Evolutionary conservation across 257 asterid species (phyloP).

Genomic region (Rehmannia glutinosa): DNA sequence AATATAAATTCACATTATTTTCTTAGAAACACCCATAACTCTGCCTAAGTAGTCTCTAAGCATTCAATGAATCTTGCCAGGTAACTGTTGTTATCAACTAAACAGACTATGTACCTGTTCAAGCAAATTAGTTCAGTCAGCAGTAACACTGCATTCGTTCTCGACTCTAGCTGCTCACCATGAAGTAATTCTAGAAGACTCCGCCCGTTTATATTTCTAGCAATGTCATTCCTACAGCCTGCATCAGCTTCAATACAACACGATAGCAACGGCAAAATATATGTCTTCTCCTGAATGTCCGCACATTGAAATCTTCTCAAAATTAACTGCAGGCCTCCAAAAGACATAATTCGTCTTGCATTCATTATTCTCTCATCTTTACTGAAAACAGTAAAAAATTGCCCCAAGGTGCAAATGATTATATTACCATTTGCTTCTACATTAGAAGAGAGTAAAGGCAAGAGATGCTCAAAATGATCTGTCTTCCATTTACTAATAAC

Average conservation of each 20-base stretch:
- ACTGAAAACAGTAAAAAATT: conserved; percentile 39
- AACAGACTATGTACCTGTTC: conserved; percentile 46
- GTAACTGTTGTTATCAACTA: too few relatives aligned
- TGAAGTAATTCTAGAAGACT: conserved; percentile 46
- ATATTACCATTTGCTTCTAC: conserved; percentile 24
- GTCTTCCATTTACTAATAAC: conserved; percentile 58
- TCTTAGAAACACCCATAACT: too few relatives aligned
- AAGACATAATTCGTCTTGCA: conserved; percentile 43
- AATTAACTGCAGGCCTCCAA: conserved; percentile 60
- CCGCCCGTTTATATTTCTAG: conserved; percentile 34
- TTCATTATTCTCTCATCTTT: conserved; percentile 38
- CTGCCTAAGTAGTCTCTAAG: too few relatives aligned
- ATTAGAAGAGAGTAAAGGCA: conserved; percentile 35
- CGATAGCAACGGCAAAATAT: conserved; percentile 36
- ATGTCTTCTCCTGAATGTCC: conserved; percentile 37
- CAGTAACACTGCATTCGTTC: conserved; percentile 34
- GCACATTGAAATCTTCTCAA: conserved; percentile 41
- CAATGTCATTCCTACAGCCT: conserved; percentile 40
- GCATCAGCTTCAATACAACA: conserved; percentile 54
- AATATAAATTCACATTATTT: too few relatives aligned
- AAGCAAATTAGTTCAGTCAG: conserved; percentile 58
- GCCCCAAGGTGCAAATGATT: conserved; percentile 39
- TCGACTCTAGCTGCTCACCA: conserved; percentile 28
- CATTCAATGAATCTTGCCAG: too few relatives aligned
- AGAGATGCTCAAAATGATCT: conserved; percentile 36